These are phyloP conservation scores for Amorphotheca resinae DNA, from an alignment of 495 filamentous ascomycete species.

Conservation along the genomic window DNA sequence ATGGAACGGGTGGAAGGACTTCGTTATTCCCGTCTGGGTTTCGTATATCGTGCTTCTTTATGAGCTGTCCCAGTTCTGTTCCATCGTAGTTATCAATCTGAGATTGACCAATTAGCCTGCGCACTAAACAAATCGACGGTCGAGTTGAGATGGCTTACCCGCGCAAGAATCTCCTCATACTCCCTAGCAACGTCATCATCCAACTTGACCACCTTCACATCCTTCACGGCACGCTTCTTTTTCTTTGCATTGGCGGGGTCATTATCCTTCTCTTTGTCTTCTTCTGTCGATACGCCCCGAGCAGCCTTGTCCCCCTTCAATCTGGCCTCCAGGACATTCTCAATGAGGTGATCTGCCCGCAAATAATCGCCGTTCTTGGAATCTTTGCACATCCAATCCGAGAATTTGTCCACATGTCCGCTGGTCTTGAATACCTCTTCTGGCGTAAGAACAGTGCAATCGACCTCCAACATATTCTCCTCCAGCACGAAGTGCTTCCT, in stretches of 20 bases:
- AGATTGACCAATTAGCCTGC: background rate
- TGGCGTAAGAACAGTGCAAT: conserved; percentile 72
- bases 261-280: conserved; percentile 46
- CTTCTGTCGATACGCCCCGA: conserved; percentile 44
- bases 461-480: conserved; percentile 81
- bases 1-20: conserved; percentile 47
- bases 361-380: conserved; percentile 91
- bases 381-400: conserved; percentile 98
- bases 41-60: conserved; percentile 53
- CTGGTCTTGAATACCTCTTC: conserved; percentile 85
- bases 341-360: conserved; percentile 85
- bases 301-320: conserved; percentile 46
- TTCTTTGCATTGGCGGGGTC: conserved; percentile 38
- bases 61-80: conserved; percentile 51
- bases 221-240: conserved; percentile 41
- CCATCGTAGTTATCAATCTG: conserved; percentile 63
- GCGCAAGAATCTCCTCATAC: conserved; percentile 56
- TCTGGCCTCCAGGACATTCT: conserved; percentile 78
- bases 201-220: conserved; percentile 42
- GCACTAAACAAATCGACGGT: too few relatives aligned
- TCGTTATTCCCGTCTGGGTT: conserved; percentile 46
- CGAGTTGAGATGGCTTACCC: conserved; percentile 25
- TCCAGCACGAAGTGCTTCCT: conserved; percentile 81
- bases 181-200: conserved; percentile 50
- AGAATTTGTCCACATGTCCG: conserved; percentile 93